Evolutionary conservation across 768 basidiomycete species (phyloP), one percentile per base, ranked within the genome.

Genomic region (Boletellus emodensis): DNA sequence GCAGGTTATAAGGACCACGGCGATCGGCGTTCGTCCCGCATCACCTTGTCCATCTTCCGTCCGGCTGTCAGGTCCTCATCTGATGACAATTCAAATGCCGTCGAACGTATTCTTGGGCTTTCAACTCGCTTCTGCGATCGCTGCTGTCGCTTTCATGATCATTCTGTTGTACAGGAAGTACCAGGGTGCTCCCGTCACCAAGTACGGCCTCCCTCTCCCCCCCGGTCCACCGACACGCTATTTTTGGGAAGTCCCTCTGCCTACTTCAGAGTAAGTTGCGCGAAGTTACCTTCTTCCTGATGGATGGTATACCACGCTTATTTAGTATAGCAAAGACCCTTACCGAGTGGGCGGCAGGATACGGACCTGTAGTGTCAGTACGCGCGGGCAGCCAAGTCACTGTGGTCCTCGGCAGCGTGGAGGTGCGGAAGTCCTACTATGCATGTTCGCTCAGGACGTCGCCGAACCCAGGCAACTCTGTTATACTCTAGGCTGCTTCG

Each of bases 401-500:
- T 6, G 32, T 48, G 12, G 30, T 50, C 15, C 8, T 50, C 12
- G 49, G 49, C 24, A 44, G 26, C 22, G 30, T 49, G 35, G 49
- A 49, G 46, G 46, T 48, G 24, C 24, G 49, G 38, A 32, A n/a
- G 40, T n/a, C 24, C 35, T 20, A 33, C 24, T 32, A 3, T 33
- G 5, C 7, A 14, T 22, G 8, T 32, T 14, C 24, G 10, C 15
- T 32, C 30, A 14, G 17, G 28, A 17, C 32, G 6, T 14, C 36
- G 33, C 15, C 37, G 10, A 20, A 18, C 12, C 30, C 13, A 30
- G 26, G 5, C 6, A 15, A 33, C 17, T 13, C 33, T 11, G 0
- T n/a, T 26, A 2, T 72, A 78, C 47, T 73, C 76, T 69, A 82
- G 61, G 75, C 75, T 3, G 80, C 80, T 0, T 67, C 76, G 0